Base-by-base conservation (phyloP, 768 basidiomycete genomes). In the Mycena belliarum region DNA sequence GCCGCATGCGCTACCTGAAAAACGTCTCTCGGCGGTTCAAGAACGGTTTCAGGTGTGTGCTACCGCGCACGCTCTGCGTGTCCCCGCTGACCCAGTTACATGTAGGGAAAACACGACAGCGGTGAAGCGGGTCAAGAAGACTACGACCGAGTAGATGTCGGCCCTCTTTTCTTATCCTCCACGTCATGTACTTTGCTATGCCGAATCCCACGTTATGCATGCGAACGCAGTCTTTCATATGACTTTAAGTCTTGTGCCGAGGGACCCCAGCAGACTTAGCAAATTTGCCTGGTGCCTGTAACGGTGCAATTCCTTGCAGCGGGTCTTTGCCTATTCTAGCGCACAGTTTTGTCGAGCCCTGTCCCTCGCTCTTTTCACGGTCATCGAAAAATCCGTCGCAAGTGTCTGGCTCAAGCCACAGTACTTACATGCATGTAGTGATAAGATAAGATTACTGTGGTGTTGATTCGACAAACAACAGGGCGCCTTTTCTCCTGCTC, bases 1-100 rank as follows among this genome's bases (percentile, higher is more conserved):
- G 96, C 65, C 84, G 95, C 70, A 97, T 97, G 95, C 79, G 81
- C 59, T 87, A 94, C 84, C 83, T 98, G 76, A 97, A 95, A 83
- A 75, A 82, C 51, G 96, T 98, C 41, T 87, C 89, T 68, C 86
- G 95, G 73, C 85, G 93, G 66, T 98, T 98, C 89, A 98, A 98
- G 88, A 98, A 97, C 72, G 94, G 96, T 54, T 98, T 96, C 87
- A 86, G 90, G 93, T 91, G 7, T 11, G 59, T 49, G 82, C 65
- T 28, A 0, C 20, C 52, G 37, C 46, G 32, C n/a, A n/a, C n/a
- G n/a, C n/a, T n/a, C 21, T 47, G 54, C 38, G 51, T 46, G 23
- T 49, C 21, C 44, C 32, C 44, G 18, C 40, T 47, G 21, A 43
- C 46, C 11, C 37, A 32, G 29, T 20, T 46, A n/a, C n/a, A 3